Evolutionary conservation across 257 asterid species (phyloP).

Genomic region (Asclepias syriaca): DNA sequence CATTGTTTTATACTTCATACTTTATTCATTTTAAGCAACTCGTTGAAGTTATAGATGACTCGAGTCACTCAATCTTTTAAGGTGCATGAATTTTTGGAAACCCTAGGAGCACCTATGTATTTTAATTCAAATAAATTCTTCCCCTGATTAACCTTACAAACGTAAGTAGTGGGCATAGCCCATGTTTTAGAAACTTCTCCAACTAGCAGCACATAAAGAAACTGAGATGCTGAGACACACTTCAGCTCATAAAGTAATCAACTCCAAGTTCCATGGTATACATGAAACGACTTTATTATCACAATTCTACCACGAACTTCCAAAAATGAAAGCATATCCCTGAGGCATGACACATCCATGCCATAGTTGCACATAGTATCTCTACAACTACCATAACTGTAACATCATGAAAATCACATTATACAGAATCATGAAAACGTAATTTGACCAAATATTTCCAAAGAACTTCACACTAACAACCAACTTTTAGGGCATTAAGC

Average conservation of each 20-base stretch:
- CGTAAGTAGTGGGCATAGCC: neutral
- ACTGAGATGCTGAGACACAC: neutral
- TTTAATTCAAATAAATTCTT: neutral
- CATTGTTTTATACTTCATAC: neutral
- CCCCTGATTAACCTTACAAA: neutral
- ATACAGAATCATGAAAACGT: neutral
- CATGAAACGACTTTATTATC: neutral
- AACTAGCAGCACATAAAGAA: neutral
- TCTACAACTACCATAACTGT: neutral
- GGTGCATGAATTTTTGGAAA: neutral
- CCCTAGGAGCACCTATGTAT: neutral
- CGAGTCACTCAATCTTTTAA: neutral
- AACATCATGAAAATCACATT: neutral
- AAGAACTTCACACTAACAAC: neutral
- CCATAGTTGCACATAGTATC: neutral
- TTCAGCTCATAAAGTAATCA: neutral
- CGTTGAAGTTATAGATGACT: neutral
- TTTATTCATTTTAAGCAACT: neutral
- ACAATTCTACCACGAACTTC: neutral
- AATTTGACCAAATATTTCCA: neutral
- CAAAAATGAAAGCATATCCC: neutral
- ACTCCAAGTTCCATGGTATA: neutral
- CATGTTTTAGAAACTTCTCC: no score
- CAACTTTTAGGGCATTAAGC: neutral
- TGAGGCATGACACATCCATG: neutral